Evolutionary conservation across 371 early-diverging fungal species (phyloP), one percentile per base, ranked within the genome.

Genomic region (Nematocida parisii): DNA sequence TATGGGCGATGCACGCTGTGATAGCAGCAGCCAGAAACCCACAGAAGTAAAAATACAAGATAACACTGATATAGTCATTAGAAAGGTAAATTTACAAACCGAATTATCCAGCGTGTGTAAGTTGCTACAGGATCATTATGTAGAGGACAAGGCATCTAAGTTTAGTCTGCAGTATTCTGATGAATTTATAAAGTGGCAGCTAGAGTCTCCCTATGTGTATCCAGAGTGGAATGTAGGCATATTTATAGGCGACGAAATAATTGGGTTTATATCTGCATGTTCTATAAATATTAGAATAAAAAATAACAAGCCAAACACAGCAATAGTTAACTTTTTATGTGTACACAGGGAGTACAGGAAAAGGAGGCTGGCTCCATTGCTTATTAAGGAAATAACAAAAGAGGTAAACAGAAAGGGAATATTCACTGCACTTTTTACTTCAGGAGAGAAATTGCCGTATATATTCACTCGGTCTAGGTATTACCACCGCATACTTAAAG

Each of bases 391-490:
- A 85, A 91, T 99, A 60, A 97, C 96, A 1, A 91, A 96, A 58
- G 90, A 93, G 50, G 93, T 92, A 52, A 92, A 97, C 88, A 83
- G 92, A 70, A 90, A 91, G 77, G 95, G 95, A 20, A 93, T 96
- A 54, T 95, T 93, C 90, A 94, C 95, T 85, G 99, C 97, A 42
- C 91, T 94, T 1, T 99, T 97, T 88, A 97, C 98, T 7, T 94
- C 92, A 20, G 97, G 96, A 45, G 90, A 90, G 39, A 89, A 90
- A 47, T 87, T 97, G 61, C 98, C 97, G 9, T 94, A 91, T 84
- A 93, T 94, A 2, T 88, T 96, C 61, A 85, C 93, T 4, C 90
- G 89, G 5, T 91, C 91, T 83, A 87, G 90, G 87, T 92, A 90
- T 84, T 87, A 71, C 64, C 87, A 86, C 61, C 58, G 46, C n/a